phyloP scores from a whole-genome alignment of 2,329 filamentous ascomycete genomes.

The Pseudodiploospora longispora region DNA sequence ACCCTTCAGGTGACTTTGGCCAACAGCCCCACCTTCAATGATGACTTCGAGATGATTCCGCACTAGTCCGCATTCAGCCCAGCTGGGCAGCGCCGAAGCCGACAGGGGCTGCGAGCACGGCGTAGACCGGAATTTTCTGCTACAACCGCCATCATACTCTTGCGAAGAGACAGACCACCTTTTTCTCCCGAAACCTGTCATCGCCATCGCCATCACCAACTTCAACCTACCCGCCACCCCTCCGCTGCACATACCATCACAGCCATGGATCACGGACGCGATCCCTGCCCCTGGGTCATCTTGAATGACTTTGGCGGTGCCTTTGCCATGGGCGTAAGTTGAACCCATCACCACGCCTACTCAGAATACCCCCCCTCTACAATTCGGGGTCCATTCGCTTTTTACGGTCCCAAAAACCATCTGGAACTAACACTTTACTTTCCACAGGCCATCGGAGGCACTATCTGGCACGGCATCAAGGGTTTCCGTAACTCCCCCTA shows the following conservation, averaged over 20 bases:
- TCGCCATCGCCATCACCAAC: neutral
- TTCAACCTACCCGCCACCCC: neutral
- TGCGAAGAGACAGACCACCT: conserved; percentile 1
- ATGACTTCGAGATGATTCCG: no score
- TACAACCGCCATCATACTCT: neutral
- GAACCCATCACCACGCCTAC: conserved; percentile 1
- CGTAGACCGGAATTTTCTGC: conserved; percentile 5
- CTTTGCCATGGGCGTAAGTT: conserved; percentile 86
- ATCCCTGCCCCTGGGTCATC: conserved; percentile 94
- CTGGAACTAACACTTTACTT: neutral
- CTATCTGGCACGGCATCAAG: conserved; percentile 96
- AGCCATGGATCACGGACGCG: conserved; percentile 72
- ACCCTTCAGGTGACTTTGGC: no score
- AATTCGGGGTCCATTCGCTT: no score
- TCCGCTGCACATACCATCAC: neutral
- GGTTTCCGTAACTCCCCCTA: conserved; percentile 84
- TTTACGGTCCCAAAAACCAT: no score
- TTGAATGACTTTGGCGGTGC: conserved; percentile 97
- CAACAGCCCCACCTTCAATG: no score
- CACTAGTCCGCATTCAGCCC: no score
- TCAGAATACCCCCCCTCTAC: neutral
- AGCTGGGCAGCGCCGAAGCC: no score
- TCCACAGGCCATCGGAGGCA: conserved; percentile 61
- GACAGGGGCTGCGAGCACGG: no score
- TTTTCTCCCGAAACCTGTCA: conserved; percentile 1